phyloP scores from a whole-genome alignment of 75 land plant genomes.

The Pinus taeda region DNA sequence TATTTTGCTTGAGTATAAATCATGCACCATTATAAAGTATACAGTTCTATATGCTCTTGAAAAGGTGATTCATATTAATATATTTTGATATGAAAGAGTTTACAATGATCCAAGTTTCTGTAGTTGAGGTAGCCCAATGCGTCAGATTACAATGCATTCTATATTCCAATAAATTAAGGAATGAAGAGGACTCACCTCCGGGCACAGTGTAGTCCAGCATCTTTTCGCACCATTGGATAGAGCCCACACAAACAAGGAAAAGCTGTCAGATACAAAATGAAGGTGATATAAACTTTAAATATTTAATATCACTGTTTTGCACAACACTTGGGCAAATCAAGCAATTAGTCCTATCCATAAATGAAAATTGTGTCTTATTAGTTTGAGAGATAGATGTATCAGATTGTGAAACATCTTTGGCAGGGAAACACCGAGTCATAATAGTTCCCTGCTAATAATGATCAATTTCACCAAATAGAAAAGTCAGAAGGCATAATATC shows the following conservation, averaged over 20 bases:
- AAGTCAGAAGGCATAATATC: not conserved
- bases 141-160: slow-evolving; percentile 4
- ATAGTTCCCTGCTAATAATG: not conserved
- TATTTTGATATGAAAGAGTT: not conserved
- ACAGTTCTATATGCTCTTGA: slow-evolving; percentile 2
- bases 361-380: not conserved
- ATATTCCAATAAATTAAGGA: not conserved
- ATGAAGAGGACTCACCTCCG: slow-evolving; percentile 60
- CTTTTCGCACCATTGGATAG: slow-evolving; percentile 33
- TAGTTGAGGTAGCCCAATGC: not conserved
- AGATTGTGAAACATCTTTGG: not conserved
- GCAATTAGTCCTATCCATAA: not conserved
- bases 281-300: not conserved
- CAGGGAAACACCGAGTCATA: too few species aligned
- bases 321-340: not conserved
- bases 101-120: not conserved
- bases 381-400: not conserved
- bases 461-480: not conserved
- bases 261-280: not conserved
- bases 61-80: not conserved
- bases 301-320: not conserved
- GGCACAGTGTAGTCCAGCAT: slow-evolving; percentile 99
- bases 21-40: not conserved
- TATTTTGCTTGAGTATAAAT: not conserved
- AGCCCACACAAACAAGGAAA: slow-evolving; percentile 7